Base-by-base conservation (phyloP, 306 rosid species). In the Vachellia pachyceras region DNA sequence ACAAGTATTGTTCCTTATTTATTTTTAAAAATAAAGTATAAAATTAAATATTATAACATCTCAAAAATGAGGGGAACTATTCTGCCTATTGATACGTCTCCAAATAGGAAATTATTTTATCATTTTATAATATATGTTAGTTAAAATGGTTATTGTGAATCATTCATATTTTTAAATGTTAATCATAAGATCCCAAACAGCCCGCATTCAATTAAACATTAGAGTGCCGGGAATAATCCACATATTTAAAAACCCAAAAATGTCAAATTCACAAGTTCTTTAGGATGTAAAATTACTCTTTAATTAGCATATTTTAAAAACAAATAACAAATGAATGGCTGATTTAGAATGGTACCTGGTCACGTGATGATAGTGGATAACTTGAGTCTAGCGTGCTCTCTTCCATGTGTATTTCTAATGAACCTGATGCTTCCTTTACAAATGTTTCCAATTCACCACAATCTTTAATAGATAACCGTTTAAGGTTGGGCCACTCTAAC, bases 401-500 rank as follows among this genome's bases (percentile, higher is more conserved):
- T 22, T 58, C 64, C 33, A 22, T 14, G 3, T 7, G 3, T 58
- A 10, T 58, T 58, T 10, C 65, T 23, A 14, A 22, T 58, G 37
- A 58, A 58, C 35, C 11, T 58, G 37, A 23, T 0, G 0, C 17
- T 39, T 36, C 6, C 0, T 37, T 65, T 36, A 36, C 22, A 65
- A 65, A 65, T 15, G 15, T 36, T 12, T 35, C 45, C 6, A 65
- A 36, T 15, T 36, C 5, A 35, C 37, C 11, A 36, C 70, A 65
- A 5, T 0, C 0, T 1, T 0, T 0, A 17, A 65, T 2, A 58
- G 6, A 10, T 58, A 58, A 58, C 3, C 0, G 6, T 4, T 58
- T 15, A 23, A 58, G 36, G 37, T 10, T 1, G 2, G 63, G 1
- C 3, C 29, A 55, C 20, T 20, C 3, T 55, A 20, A 20, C n/a